Evolutionary conservation across 306 rosid genomes (phyloP).

Genomic region (Phaseolus lunatus): DNA sequence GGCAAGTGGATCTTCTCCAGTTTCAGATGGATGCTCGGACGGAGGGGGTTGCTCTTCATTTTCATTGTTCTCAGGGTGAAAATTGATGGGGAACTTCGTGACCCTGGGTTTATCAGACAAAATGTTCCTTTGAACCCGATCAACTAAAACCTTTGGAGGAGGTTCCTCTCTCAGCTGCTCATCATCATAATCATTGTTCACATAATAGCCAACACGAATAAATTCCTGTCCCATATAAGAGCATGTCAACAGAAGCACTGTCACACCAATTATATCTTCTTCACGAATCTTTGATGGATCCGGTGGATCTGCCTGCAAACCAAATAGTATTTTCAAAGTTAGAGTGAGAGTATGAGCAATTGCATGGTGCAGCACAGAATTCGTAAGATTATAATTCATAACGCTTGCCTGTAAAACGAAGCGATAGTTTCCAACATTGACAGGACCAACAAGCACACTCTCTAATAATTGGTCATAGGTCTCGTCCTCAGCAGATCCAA

Average conservation of each 20-base stretch:
- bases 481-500: slow-evolving; percentile 96
- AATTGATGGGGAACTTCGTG: slow-evolving; percentile 84
- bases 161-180: slow-evolving; percentile 97
- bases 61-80: slow-evolving; percentile 65
- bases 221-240: slow-evolving; percentile 93
- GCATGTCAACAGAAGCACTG: slow-evolving; percentile 81
- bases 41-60: slow-evolving; percentile 61
- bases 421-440: slow-evolving; percentile 90
- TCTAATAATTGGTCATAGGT: slow-evolving; percentile 88
- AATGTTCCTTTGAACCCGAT: slow-evolving; percentile 87
- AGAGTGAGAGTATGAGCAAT: slow-evolving; percentile 25
- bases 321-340: slow-evolving; percentile 8
- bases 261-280: slow-evolving; percentile 91
- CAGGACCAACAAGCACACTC: slow-evolving; percentile 95
- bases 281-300: slow-evolving; percentile 94
- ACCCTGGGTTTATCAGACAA: slow-evolving; percentile 95
- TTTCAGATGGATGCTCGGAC: slow-evolving; percentile 54
- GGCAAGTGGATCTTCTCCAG: slow-evolving; percentile 52
- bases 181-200: slow-evolving; percentile 92
- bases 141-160: slow-evolving; percentile 73
- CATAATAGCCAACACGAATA: slow-evolving; percentile 87
- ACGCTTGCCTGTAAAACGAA: slow-evolving; percentile 80
- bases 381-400: background rate
- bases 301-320: slow-evolving; percentile 85
- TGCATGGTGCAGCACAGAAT: background rate